Conservation (phyloP, 345 rosid species). For the Eucalyptus curtisii region DNA sequence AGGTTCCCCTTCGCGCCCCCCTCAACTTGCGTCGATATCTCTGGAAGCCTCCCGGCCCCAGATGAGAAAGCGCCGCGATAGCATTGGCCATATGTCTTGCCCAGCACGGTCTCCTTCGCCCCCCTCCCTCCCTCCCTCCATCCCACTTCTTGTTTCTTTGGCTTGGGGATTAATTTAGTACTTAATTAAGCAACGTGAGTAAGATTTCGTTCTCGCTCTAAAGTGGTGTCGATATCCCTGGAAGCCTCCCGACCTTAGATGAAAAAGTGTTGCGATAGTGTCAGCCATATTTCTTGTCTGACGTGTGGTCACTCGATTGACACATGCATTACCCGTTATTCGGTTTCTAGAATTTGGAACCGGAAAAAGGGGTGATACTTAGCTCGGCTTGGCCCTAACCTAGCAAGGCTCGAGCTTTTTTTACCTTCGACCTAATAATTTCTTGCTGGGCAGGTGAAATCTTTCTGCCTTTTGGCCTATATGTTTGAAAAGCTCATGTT, state of each 20-base stretch:
- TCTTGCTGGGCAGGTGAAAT: accelerated
- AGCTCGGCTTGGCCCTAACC: accelerated
- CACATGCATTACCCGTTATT: too few relatives aligned
- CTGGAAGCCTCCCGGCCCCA: not conserved
- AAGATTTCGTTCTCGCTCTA: not conserved
- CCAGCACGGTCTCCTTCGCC: not conserved
- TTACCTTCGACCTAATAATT: not conserved
- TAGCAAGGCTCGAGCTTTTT: too few relatives aligned
- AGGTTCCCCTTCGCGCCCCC: not conserved
- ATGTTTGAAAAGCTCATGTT: accelerated
- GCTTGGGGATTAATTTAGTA: not conserved
- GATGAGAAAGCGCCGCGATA: too few relatives aligned
- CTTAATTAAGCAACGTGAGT: not conserved
- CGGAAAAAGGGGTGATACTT: not conserved
- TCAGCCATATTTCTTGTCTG: too few relatives aligned
- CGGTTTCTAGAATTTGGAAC: not conserved
- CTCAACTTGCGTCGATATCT: not conserved
- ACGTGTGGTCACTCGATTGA: too few relatives aligned
- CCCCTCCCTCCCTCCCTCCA: accelerated
- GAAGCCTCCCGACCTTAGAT: not conserved
- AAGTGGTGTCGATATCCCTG: too few relatives aligned
- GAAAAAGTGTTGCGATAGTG: not conserved
- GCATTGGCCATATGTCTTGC: too few relatives aligned
- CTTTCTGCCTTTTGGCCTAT: too few relatives aligned
- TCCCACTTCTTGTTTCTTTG: not conserved